These are phyloP conservation scores for Apiospora kogelbergensis DNA, from an alignment of 2,329 filamentous ascomycete species.

Conservation along the genomic window DNA sequence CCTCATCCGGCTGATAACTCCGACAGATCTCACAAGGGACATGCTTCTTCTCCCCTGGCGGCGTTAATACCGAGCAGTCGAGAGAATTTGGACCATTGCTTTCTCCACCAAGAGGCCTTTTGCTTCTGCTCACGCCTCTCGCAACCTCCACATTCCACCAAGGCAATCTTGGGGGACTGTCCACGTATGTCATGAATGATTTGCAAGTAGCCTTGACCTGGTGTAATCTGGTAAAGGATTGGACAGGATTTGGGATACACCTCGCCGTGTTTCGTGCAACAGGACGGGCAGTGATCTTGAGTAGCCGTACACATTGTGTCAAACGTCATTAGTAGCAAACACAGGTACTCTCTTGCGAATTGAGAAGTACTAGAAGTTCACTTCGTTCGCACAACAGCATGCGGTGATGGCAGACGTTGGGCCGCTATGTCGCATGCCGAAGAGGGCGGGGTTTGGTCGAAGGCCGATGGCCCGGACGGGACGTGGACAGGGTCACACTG, in stretches of 20 bases:
- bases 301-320: neutral
- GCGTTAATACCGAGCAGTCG: neutral
- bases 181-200: neutral
- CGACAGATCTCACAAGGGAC: neutral
- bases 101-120: neutral
- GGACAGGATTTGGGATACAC: neutral
- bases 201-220: neutral
- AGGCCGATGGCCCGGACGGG: neutral
- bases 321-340: neutral
- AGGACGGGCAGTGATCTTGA: neutral
- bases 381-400: neutral
- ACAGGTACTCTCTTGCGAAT: neutral
- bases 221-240: neutral
- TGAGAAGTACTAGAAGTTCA: neutral
- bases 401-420: neutral
- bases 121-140: neutral
- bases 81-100: neutral
- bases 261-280: neutral
- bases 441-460: neutral
- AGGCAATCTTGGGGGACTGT: neutral
- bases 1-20: neutral
- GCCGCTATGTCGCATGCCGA: neutral
- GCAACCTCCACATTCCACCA: neutral
- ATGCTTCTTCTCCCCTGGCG: neutral
- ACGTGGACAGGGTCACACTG: neutral